A percentile compares a stretch with the other conserved stretches of the same genome.
phyloP scores from a whole-genome alignment of 345 rosid genomes.

The Gossypium thurberi region DNA sequence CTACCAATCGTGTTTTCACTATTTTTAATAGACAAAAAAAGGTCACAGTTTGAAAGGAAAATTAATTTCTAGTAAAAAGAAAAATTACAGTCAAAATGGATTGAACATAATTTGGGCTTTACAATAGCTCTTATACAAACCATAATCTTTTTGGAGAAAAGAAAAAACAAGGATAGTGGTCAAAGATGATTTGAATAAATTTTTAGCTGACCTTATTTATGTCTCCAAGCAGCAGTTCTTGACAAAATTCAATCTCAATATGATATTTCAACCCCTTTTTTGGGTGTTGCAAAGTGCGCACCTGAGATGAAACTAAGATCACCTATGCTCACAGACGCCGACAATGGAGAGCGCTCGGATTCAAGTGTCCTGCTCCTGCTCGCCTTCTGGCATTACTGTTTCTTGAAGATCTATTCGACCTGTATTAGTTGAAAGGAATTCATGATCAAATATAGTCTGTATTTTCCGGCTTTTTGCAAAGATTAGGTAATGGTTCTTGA shows the following conservation, averaged over 20 bases:
- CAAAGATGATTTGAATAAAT: constrained; percentile 6
- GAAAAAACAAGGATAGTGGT: constrained; percentile 5
- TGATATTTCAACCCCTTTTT: not conserved
- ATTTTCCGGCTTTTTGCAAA: not conserved
- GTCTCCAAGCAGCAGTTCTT: constrained; percentile 13
- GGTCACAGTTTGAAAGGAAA: not conserved
- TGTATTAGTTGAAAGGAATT: constrained; percentile 23
- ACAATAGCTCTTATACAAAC: not conserved
- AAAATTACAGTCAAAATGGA: constrained; percentile 7
- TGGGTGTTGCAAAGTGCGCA: constrained; percentile 10
- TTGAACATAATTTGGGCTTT: constrained; percentile 20
- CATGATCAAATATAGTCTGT: not conserved
- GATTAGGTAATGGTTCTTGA: not conserved
- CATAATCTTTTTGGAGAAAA: not conserved
- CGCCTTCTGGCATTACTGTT: constrained; percentile 38
- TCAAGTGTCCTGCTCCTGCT: constrained; percentile 42
- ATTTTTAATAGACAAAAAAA: not conserved
- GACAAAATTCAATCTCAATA: constrained; percentile 12
- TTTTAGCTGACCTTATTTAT: constrained; percentile 22
- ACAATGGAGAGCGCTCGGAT: not conserved
- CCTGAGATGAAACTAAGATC: constrained; percentile 7
- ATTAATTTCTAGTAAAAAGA: not conserved
- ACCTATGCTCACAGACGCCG: not conserved
- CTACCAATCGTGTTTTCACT: too few species aligned
- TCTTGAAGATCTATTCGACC: constrained; percentile 74